Conservation (phyloP, 352 stramenopile species). For the Globisporangium radiosum region DNA sequence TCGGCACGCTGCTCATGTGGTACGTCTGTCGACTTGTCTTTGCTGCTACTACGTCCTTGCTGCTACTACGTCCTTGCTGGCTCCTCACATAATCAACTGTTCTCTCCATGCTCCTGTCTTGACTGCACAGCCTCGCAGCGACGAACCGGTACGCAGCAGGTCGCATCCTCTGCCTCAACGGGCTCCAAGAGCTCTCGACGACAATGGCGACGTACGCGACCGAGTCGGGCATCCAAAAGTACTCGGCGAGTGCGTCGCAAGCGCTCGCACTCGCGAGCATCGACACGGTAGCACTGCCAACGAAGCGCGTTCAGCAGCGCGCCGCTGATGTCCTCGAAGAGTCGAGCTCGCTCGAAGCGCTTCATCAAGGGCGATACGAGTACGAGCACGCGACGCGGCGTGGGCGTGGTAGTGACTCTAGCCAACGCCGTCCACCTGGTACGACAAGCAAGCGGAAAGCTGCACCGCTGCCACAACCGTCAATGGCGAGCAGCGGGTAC, state of each 20-base stretch:
- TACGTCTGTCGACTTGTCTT: conserved; percentile 12
- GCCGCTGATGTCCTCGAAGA: conserved; percentile 38
- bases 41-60: background rate
- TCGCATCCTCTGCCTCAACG: conserved; percentile 50
- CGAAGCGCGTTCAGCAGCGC: conserved; percentile 31
- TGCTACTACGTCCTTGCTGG: background rate
- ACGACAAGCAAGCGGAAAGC: conserved; percentile 4
- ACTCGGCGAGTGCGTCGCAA: conserved; percentile 44
- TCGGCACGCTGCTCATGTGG: conserved; percentile 71
- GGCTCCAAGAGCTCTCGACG: conserved; percentile 60
- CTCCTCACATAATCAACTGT: background rate
- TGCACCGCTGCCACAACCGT: conserved; percentile 2
- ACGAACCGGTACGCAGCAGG: conserved; percentile 43
- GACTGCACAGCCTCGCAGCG: conserved; percentile 34
- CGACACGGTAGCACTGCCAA: conserved; percentile 16
- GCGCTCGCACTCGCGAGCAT: conserved; percentile 53
- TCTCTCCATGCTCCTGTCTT: background rate
- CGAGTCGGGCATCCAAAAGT: conserved; percentile 66
- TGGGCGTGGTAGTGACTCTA: too few species aligned
- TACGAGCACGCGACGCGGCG: background rate
- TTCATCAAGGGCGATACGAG: conserved; percentile 18
- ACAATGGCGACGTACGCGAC: conserved; percentile 68
- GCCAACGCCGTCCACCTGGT: too few species aligned
- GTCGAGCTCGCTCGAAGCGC: conserved; percentile 25
- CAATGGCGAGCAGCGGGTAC: background rate